Base-by-base conservation (phyloP, 371 early-diverging fungal genomes). In the Lichtheimia corymbifera region DNA sequence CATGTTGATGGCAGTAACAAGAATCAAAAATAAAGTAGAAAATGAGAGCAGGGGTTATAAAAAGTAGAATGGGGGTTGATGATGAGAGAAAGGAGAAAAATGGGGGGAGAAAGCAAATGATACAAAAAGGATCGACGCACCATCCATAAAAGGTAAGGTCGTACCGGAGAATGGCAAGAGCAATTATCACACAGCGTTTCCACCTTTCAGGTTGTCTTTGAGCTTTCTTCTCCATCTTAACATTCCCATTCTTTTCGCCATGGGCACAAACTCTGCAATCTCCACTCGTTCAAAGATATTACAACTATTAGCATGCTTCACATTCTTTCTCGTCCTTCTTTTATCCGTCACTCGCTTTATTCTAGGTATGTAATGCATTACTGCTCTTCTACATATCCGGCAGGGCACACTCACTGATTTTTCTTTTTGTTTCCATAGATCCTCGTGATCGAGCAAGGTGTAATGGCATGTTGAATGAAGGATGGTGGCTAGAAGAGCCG, bases 401-500 rank as follows among this genome's bases (percentile, higher is more conserved):
- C 15, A 1, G 30, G 43, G n/a, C n/a, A 43, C n/a, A 14, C 43
- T 45, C 15, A 20, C n/a, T n/a, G n/a, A n/a, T n/a, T 47, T 0
- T 5, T 27, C 22, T 24, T 12, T 1, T 12, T 43, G 13, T 56
- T 56, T 3, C n/a, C 9, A 55, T n/a, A 62, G 62, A 54, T 27
- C 62, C 55, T 9, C 20, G 55, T 35, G 79, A 86, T 59, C 68
- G 63, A 22, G 73, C 45, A 22, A 59, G 79, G 20, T 86, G 86
- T 45, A 43, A 69, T 13, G 75, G 80, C 22, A 67, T 83, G 50
- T 51, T 86, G 6, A 74, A 78, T 41, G 71, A 82, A 28, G 83
- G 81, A 7, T 74, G 77, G 73, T 86, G 82, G 82, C 62, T 71
- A 27, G 78, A 78, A 28, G 60, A 61, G 18, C 58, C 56, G 9